phyloP scores from a whole-genome alignment of 257 asterid genomes.

The Forsythia viridissima region DNA sequence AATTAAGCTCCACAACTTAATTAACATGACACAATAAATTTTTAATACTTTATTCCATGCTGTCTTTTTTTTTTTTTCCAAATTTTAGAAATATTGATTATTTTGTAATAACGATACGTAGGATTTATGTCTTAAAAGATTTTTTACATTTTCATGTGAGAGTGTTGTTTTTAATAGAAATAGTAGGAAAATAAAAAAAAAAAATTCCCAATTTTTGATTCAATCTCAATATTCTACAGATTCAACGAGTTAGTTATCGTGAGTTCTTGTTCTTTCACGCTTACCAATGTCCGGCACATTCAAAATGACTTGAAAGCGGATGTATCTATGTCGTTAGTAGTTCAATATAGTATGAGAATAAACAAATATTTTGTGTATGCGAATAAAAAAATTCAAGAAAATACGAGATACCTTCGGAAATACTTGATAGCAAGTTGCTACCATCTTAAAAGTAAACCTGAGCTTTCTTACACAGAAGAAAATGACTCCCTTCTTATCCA shows the following conservation, averaged over 20 bases:
- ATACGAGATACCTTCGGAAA: not conserved
- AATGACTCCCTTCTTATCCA: slow-evolving; percentile 43
- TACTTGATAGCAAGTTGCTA: not conserved
- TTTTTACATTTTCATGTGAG: not conserved
- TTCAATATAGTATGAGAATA: not conserved
- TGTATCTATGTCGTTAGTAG: not conserved
- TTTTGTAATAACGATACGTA: too few relatives aligned
- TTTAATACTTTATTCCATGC: not conserved
- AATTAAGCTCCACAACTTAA: too few relatives aligned
- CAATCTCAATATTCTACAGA: not conserved
- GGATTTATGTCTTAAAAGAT: too few relatives aligned
- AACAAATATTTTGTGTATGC: too few relatives aligned
- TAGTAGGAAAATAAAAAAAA: not conserved
- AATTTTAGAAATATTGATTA: too few relatives aligned
- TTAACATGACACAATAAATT: not conserved
- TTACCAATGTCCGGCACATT: not conserved
- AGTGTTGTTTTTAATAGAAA: too few relatives aligned
- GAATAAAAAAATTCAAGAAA: not conserved
- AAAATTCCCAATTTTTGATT: too few relatives aligned
- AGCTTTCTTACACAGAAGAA: slow-evolving; percentile 15
- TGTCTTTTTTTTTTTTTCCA: too few relatives aligned
- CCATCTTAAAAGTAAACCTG: not conserved
- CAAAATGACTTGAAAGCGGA: not conserved
- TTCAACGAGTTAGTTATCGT: too few relatives aligned
- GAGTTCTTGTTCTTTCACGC: not conserved